phyloP scores from a whole-genome alignment of 106 monocot genomes.

The Dioscorea alata region DNA sequence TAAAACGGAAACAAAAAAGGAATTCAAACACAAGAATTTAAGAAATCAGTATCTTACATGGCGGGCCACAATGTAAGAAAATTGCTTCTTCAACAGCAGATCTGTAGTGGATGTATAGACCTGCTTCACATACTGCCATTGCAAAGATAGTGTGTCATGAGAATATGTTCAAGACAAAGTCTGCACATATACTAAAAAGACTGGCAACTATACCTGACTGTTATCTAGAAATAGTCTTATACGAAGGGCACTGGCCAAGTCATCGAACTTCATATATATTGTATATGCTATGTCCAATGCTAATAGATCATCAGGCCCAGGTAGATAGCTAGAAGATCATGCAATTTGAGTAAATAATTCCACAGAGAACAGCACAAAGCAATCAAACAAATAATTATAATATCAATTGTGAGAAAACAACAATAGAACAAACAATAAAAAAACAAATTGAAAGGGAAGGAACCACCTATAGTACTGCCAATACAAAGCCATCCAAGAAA shows the following conservation, averaged over 20 bases:
- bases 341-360: neutral
- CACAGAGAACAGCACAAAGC: neutral
- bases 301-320: slow-evolving; percentile 77
- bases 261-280: slow-evolving; percentile 89
- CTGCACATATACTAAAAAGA: neutral
- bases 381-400: neutral
- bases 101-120: slow-evolving; percentile 65
- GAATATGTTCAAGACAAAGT: neutral
- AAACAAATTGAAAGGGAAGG: no score
- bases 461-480: no score
- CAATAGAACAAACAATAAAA: neutral
- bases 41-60: slow-evolving; percentile 56
- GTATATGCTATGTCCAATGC: slow-evolving; percentile 82
- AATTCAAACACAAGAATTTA: no score
- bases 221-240: slow-evolving; percentile 83
- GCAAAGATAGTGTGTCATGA: slow-evolving; percentile 6
- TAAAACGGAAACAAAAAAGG: no score
- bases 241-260: slow-evolving; percentile 71
- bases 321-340: slow-evolving; percentile 61
- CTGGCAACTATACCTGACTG: slow-evolving; percentile 40
- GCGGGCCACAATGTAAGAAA: slow-evolving; percentile 84
- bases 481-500: no score
- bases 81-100: slow-evolving; percentile 85
- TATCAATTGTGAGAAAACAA: neutral
- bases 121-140: slow-evolving; percentile 80